Evolutionary conservation across 345 rosid species (phyloP), one percentile per base, ranked within the genome.

Genomic region (Cochlearia excelsa): DNA sequence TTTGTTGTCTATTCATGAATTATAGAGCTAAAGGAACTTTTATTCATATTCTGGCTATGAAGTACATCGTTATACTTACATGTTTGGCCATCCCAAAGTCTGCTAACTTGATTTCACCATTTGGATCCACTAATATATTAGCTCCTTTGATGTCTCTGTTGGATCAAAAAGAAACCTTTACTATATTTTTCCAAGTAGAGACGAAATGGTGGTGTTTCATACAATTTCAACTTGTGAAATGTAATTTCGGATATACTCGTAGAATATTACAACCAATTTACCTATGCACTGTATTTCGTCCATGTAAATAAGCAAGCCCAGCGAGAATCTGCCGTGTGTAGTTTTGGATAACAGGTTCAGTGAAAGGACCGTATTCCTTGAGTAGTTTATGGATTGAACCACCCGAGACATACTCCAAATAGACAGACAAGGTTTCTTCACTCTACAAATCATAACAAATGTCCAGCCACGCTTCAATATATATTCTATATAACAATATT

Each of bases 41-140:
- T 44, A 9, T 51, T 28, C 41, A 56, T 65, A 9, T 56, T 38
- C 26, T 39, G 49, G 43, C 40, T 48, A 47, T 10, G 35, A 41
- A 44, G n/a, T 26, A 7, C 30, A 29, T 28, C 6, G 9, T 45
- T 11, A 53, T 58, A 57, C 81, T 57, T 86, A 92, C 99, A 77
- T 86, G 97, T 74, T 84, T 92, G 59, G 99, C 95, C 97, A 92
- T 92, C 79, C 99, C 99, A 67, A 92, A 92, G 74, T 92, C 99
- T 2, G 79, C 90, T 78, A 92, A 65, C 86, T 92, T 92, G 81
- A 92, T 82, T 77, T 83, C 97, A 46, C 99, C 99, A 52, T 82
- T 75, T 11, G 99, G 99, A 74, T 85, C 97, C 31, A 88, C 99
- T 71, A 93, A 78, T 65, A 93, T 86, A 77, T 93, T 93, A 7